Conservation (phyloP, 2,329 filamentous ascomycete species). For the Didymella glomerata region DNA sequence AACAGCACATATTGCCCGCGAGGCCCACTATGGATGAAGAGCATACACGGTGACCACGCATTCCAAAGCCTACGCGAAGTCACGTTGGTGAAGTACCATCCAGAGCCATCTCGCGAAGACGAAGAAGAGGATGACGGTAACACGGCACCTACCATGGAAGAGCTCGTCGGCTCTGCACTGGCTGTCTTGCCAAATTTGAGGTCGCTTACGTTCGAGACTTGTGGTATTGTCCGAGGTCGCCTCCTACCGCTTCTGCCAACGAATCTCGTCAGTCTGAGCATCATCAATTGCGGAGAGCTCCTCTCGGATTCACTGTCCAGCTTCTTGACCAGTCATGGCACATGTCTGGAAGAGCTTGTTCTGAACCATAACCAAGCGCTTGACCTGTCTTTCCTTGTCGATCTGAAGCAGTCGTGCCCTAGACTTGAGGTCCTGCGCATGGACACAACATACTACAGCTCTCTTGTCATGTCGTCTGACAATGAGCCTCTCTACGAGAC, state of each 20-base stretch:
- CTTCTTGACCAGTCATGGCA: constrained; percentile 74
- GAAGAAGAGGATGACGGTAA: constrained; percentile 26
- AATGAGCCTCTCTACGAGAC: constrained; percentile 77
- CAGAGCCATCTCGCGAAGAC: constrained; percentile 27
- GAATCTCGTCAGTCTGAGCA: constrained; percentile 71
- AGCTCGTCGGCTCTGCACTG: constrained; percentile 59
- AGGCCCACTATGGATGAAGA: constrained; percentile 47
- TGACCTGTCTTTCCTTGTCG: constrained; percentile 75
- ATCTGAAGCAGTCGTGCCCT: constrained; percentile 73
- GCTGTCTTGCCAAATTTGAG: constrained; percentile 69
- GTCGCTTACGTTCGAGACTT: constrained; percentile 77
- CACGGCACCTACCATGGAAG: constrained; percentile 47
- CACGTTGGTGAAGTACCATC: constrained; percentile 48
- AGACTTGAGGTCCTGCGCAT: constrained; percentile 74
- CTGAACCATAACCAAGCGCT: constrained; percentile 83
- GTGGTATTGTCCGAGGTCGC: constrained; percentile 72
- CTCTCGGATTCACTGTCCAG: constrained; percentile 69
- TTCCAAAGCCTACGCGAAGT: constrained; percentile 50
- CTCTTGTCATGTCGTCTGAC: constrained; percentile 72
- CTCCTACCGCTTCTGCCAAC: constrained; percentile 75
- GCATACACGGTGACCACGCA: constrained; percentile 57
- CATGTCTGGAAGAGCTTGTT: constrained; percentile 70
- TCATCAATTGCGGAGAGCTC: constrained; percentile 82
- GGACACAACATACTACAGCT: constrained; percentile 80
- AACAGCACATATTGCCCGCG: constrained; percentile 58